Evolutionary conservation across 495 filamentous ascomycete species (phyloP), one percentile per base, ranked within the genome.

Genomic region (Cercophora newfieldiana): DNA sequence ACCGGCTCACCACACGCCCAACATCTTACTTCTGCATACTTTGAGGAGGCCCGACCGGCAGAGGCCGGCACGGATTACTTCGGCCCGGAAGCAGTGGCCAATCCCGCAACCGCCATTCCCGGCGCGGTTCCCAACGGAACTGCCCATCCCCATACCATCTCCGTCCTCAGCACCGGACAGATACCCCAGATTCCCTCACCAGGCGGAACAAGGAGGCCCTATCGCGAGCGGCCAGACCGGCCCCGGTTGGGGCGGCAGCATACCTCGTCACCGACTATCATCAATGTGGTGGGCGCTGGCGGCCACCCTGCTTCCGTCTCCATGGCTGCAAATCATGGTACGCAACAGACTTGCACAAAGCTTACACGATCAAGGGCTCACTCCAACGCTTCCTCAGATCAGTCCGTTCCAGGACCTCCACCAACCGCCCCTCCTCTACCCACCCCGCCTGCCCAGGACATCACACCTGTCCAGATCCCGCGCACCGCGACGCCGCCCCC

Each of bases 1-100:
- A 63, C 69, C 1, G 73, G 77, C 14, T 77, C 80, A 18, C 85
- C 82, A 44, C 83, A 81, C 60, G 74, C 76, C n/a, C 77, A 74
- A 58, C 77, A 69, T 60, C 48, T 74, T 57, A 78, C 81, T 51
- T 69, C 78, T 14, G 72, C 79, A n/a, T 88, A 85, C 61, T 87
- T 88, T 47, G 89, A 93, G 48, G 87, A 90, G 19, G 68, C 76
- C 30, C 78, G 87, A 49, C 91, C 92, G 18, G 81, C 86, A 57
- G 94, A 96, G 71, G 87, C 83, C 62, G 88, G 86, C 59, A 86
- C 82, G 16, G 94, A 96, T 69, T 98, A 98, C 75, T 98, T 97
- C 71, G 91, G 94, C 21, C 89, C 90, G 12, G 93, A 94, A 85
- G 91, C 92, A 8, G 77, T 82, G 66, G 66, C 83, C 53, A 82